A percentile compares a stretch with the other conserved stretches of the same genome.
phyloP scores from a whole-genome alignment of 768 basidiomycete species.

The Rhodotorula toruloides region DNA sequence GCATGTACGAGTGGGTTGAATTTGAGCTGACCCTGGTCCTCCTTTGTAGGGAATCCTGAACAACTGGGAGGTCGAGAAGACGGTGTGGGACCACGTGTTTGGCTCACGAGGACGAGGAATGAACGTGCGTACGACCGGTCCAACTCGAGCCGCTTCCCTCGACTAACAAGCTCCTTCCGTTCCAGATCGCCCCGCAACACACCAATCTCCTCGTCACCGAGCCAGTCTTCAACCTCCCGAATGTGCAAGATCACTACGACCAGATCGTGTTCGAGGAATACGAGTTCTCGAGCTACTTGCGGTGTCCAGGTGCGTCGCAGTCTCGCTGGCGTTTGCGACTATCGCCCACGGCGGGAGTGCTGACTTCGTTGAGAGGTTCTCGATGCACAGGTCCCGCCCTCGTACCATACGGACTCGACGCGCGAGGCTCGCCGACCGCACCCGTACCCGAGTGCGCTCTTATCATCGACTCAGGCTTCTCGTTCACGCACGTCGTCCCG shows the following conservation, averaged over 20 bases:
- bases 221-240: conserved; percentile 88
- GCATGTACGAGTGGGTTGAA: background rate
- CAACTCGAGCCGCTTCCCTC: background rate
- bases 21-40: background rate
- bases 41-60: conserved; percentile 71
- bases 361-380: background rate
- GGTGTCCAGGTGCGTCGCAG: conserved; percentile 75
- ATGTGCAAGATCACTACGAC: conserved; percentile 85
- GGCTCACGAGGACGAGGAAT: conserved; percentile 50
- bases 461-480: conserved; percentile 85
- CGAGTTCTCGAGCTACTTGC: conserved; percentile 75
- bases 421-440: conserved; percentile 14
- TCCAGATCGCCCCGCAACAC: conserved; percentile 65
- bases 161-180: conserved; percentile 1
- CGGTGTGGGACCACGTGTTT: conserved; percentile 87
- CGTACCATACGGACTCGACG: conserved; percentile 60
- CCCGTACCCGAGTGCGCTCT: conserved; percentile 67
- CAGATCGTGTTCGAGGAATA: conserved; percentile 96
- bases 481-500: conserved; percentile 87
- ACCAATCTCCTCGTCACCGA: conserved; percentile 82
- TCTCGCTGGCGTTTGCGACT: conserved; percentile 3
- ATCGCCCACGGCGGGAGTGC: too few relatives aligned
- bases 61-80: conserved; percentile 93
- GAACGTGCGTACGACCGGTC: conserved; percentile 43
- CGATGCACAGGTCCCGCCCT: conserved; percentile 64